phyloP scores from a whole-genome alignment of 169 alveolate genomes.

The Cyclospora cayetanensis region DNA sequence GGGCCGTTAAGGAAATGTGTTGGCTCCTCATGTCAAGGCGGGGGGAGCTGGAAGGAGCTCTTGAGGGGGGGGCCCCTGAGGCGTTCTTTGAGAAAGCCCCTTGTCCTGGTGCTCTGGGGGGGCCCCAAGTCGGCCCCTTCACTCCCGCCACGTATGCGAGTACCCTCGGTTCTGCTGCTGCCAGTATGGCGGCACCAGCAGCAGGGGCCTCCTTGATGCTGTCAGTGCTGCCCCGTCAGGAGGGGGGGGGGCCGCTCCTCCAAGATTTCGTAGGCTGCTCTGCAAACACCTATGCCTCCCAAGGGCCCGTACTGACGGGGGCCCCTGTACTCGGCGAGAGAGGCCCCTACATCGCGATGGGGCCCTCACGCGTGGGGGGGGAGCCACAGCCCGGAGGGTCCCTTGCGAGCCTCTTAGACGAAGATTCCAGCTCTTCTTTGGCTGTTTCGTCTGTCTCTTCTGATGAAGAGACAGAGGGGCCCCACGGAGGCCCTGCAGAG shows the following conservation, averaged over 20 bases:
- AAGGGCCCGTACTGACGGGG: no score
- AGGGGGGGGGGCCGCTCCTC: not conserved
- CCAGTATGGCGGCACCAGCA: not conserved
- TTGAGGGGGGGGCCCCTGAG: not conserved
- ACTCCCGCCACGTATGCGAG: no score
- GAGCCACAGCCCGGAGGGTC: no score
- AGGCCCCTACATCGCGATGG: no score
- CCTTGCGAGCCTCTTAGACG: no score
- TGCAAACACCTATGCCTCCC: no score
- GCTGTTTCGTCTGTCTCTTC: no score
- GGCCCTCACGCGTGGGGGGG: no score
- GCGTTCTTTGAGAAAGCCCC: not conserved
- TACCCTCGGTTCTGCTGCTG: not conserved
- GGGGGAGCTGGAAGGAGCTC: not conserved
- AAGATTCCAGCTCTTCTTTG: no score
- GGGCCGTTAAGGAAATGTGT: not conserved
- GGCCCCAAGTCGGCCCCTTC: not conserved
- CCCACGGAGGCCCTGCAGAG: no score
- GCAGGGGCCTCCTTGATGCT: not conserved
- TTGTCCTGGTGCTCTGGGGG: not conserved
- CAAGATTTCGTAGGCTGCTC: not conserved
- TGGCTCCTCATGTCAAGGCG: not conserved
- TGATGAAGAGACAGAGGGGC: no score
- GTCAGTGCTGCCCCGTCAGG: not conserved
- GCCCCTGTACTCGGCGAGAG: no score